A percentile compares a stretch with the other conserved stretches of the same genome.
phyloP scores from a whole-genome alignment of 495 filamentous ascomycete genomes.

The Penicillium coffeae region DNA sequence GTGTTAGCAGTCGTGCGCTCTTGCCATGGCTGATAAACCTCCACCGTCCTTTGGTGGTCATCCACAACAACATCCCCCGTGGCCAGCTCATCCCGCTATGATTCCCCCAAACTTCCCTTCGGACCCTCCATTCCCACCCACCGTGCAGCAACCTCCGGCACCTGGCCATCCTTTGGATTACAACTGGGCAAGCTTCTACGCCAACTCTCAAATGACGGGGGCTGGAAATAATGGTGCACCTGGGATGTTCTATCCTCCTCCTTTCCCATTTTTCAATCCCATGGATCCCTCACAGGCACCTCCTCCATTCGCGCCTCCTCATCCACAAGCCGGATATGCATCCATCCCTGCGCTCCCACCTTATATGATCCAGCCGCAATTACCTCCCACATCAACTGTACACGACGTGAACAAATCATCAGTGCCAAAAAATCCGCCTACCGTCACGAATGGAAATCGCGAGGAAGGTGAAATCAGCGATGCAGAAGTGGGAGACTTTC shows the following conservation, averaged over 20 bases:
- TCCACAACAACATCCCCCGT: constrained; percentile 30
- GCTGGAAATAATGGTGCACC: constrained; percentile 15
- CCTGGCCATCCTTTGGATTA: constrained; percentile 13
- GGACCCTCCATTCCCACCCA: constrained; percentile 11
- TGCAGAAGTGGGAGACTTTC: constrained; percentile 47
- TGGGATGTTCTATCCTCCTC: constrained; percentile 27
- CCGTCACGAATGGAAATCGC: constrained; percentile 23
- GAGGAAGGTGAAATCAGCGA: constrained; percentile 79
- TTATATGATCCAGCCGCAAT: constrained; percentile 8
- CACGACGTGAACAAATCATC: background rate
- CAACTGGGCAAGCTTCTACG: constrained; percentile 21
- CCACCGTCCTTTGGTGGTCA: constrained; percentile 48
- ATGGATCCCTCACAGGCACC: constrained; percentile 28
- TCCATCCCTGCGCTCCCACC: constrained; percentile 21
- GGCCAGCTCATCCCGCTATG: constrained; percentile 27
- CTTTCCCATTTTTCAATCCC: constrained; percentile 27
- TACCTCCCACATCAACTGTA: background rate
- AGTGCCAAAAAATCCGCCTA: constrained; percentile 2
- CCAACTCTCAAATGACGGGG: constrained; percentile 28
- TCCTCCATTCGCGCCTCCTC: constrained; percentile 21
- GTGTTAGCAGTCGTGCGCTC: no score
- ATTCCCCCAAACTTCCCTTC: constrained; percentile 21
- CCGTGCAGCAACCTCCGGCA: constrained; percentile 6
- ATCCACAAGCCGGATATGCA: constrained; percentile 25
- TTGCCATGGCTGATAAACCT: constrained; percentile 55